Evolutionary conservation across 2,329 filamentous ascomycete species (phyloP), one percentile per base, ranked within the genome.

Genomic region (Sclerotinia minor): DNA sequence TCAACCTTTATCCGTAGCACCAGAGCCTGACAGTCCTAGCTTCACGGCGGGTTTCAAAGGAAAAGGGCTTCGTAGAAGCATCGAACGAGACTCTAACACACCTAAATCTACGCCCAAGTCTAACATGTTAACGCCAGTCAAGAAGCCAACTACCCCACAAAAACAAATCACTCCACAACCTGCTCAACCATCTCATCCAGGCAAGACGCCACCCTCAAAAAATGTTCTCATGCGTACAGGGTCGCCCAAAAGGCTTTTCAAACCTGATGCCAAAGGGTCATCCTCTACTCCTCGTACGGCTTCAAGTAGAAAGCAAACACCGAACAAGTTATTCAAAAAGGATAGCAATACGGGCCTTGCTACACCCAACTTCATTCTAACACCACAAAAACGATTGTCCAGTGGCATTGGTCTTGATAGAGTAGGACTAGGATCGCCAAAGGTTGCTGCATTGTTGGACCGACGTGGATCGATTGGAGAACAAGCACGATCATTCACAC

Each of bases 401-500:
- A 90, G 89, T 19, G 89, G 90, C 0, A 75, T 93, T 69, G 90
- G 91, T 29, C 85, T 87, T 70, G 91, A 92, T 73, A 86, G 85
- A 71, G 80, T 84, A 70, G 91, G 91, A 0, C 83, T 94, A 66
- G 91, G 92, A 8, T 94, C 92, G 0, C 92, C 91, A 6, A 87
- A 86, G 64, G 85, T 94, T 65, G 83, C 89, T 29, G 89, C 87
- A 38, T 82, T 93, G 44, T 83, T 94, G 45, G 89, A 91, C 71
- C 86, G 88, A 45, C 85, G 92, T 60, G 84, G 82, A 57, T 93
- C 91, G 1, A 89, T 94, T 69, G 86, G 89, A 29, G 88, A 94
- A 53, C 81, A 85, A 29, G 85, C 89, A 1, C 80, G 81, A 19
- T 80, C 83, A 8, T 94, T 94, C 73, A 80, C 88, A 38, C 86